Conservation (phyloP, 805 yeast species). For the Metschnikowia gelsemii region DNA sequence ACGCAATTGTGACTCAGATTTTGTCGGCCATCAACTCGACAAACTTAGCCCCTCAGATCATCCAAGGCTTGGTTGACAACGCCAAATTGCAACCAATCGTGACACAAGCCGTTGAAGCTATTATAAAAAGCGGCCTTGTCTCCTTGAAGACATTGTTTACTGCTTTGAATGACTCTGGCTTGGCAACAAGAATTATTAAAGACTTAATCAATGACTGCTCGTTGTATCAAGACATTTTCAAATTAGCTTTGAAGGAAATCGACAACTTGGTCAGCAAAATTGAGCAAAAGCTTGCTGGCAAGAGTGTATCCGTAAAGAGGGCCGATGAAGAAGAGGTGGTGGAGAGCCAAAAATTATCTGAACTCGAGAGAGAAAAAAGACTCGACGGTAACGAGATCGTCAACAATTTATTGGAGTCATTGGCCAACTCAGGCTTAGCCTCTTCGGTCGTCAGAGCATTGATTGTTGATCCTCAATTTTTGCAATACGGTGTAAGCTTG, state of each 20-base stretch:
- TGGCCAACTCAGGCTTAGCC: slow-evolving; percentile 44
- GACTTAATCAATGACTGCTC: slow-evolving; percentile 38
- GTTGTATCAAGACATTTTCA: slow-evolving; percentile 40
- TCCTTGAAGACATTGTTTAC: slow-evolving; percentile 38
- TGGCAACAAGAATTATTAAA: slow-evolving; percentile 37
- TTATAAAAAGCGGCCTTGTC: slow-evolving; percentile 33
- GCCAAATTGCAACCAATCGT: slow-evolving; percentile 31
- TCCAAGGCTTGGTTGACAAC: slow-evolving; percentile 34
- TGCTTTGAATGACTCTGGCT: slow-evolving; percentile 43
- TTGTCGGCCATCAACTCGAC: slow-evolving; percentile 38
- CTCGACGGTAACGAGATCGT: slow-evolving; percentile 24
- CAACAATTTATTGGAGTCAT: slow-evolving; percentile 41
- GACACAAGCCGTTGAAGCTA: slow-evolving; percentile 27
- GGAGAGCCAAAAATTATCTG: slow-evolving; percentile 2
- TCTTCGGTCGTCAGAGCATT: slow-evolving; percentile 37
- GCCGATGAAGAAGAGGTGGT: slow-evolving; percentile 15
- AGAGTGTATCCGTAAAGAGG: slow-evolving; percentile 24
- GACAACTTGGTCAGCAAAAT: slow-evolving; percentile 31
- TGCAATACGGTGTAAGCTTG: slow-evolving; percentile 39
- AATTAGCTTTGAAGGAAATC: slow-evolving; percentile 33
- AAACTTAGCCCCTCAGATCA: slow-evolving; percentile 36
- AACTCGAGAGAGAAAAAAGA: slow-evolving; percentile 12
- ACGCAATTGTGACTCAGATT: slow-evolving; percentile 41
- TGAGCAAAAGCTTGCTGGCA: slow-evolving; percentile 25
- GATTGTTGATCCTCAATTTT: slow-evolving; percentile 38